These are phyloP conservation scores for Rhodotorula paludigena DNA, from an alignment of 768 basidiomycete genomes.

Conservation along the genomic window DNA sequence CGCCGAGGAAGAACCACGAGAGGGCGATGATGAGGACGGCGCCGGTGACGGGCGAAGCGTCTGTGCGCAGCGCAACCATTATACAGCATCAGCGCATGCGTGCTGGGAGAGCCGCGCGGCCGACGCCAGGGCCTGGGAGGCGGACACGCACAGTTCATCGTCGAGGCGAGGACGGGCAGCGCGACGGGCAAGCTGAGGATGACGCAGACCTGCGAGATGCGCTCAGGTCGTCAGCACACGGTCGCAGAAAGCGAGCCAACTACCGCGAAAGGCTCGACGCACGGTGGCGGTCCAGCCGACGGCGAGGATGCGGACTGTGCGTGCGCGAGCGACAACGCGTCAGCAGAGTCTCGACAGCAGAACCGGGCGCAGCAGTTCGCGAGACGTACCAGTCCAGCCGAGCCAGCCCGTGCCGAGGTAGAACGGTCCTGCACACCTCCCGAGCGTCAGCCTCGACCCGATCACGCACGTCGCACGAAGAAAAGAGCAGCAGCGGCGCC, in stretches of 20 bases:
- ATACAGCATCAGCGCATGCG: no score
- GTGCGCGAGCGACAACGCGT: not conserved
- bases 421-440: slow-evolving; percentile 43
- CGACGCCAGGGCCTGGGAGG: not conserved
- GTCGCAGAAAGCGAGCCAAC: no score
- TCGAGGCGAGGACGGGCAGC: slow-evolving; percentile 18
- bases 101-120: no score
- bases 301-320: slow-evolving; percentile 16
- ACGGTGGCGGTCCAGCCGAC: slow-evolving; percentile 45
- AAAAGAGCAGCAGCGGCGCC: no score
- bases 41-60: slow-evolving; percentile 43
- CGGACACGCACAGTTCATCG: slow-evolving; percentile 28
- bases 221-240: no score
- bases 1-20: slow-evolving; percentile 45
- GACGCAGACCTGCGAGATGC: slow-evolving; percentile 44
- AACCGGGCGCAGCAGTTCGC: slow-evolving; percentile 25
- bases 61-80: not conserved
- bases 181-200: slow-evolving; percentile 43
- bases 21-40: slow-evolving; percentile 43
- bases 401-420: slow-evolving; percentile 42
- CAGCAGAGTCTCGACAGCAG: no score
- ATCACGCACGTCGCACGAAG: no score
- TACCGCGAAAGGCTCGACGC: no score
- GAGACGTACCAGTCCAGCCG: slow-evolving; percentile 26
- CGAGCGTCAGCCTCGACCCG: no score